Evolutionary conservation across 2,329 filamentous ascomycete genomes (phyloP).

Genomic region (Colletotrichum orbiculare): DNA sequence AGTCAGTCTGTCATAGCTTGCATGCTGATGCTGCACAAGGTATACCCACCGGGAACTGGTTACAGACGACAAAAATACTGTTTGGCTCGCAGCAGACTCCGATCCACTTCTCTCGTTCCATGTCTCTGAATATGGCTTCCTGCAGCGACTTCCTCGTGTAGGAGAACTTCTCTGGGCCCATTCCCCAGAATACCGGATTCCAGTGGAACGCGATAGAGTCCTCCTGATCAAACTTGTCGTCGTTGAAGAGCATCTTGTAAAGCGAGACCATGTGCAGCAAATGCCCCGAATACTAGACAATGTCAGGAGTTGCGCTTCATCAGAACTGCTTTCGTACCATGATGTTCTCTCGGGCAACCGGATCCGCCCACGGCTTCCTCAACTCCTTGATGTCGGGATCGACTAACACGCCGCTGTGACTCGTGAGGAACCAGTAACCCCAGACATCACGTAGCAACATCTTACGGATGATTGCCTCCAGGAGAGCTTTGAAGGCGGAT

Average conservation of each 20-base stretch:
- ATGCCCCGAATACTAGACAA: constrained; percentile 49
- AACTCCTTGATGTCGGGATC: constrained; percentile 52
- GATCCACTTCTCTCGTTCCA: constrained; percentile 52
- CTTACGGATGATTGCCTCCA: constrained; percentile 50
- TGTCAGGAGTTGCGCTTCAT: background rate
- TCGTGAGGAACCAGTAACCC: constrained; percentile 55
- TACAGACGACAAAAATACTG: constrained; percentile 52
- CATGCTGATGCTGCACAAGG: background rate
- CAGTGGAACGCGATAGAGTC: constrained; percentile 49
- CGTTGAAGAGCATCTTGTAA: constrained; percentile 55
- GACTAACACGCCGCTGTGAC: constrained; percentile 45
- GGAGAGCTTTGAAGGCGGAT: constrained; percentile 46
- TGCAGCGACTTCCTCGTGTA: constrained; percentile 49
- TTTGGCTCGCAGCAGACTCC: constrained; percentile 58
- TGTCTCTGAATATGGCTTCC: constrained; percentile 46
- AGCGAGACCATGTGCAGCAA: constrained; percentile 51
- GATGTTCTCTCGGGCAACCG: constrained; percentile 53
- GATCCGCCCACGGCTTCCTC: constrained; percentile 54
- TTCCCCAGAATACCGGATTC: constrained; percentile 51
- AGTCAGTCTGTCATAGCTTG: background rate
- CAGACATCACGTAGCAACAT: constrained; percentile 55
- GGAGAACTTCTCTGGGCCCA: constrained; percentile 48
- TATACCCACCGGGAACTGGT: constrained; percentile 54
- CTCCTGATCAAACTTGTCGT: constrained; percentile 50
- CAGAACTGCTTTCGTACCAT: background rate